phyloP scores from a whole-genome alignment of 2,329 filamentous ascomycete genomes.

The Paraphoma sp. region DNA sequence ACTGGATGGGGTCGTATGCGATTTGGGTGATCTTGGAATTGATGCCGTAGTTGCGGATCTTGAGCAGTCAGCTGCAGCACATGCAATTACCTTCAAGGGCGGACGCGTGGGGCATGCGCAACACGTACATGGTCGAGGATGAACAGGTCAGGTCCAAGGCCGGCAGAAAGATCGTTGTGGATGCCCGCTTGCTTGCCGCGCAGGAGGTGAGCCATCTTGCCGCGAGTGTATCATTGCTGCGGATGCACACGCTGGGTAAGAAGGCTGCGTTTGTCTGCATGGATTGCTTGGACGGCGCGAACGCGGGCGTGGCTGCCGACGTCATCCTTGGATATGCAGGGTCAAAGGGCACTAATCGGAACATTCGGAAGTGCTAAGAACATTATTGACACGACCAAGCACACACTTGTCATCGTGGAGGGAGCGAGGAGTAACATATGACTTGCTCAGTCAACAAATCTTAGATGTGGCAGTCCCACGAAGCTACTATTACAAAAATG shows the following conservation, averaged over 20 bases:
- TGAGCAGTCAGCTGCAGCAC: constrained; percentile 22
- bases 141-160: constrained; percentile 79
- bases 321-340: constrained; percentile 21
- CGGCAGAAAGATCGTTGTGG: constrained; percentile 85
- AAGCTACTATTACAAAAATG: constrained; percentile 4
- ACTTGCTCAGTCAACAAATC: too few species aligned
- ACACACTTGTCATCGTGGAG: neutral
- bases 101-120: constrained; percentile 18
- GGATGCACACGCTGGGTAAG: constrained; percentile 8
- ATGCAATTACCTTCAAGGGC: constrained; percentile 2
- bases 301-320: constrained; percentile 15
- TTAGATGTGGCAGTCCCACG: neutral
- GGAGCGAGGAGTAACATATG: neutral
- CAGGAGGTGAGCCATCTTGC: constrained; percentile 81
- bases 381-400: neutral
- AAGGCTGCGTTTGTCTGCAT: constrained; percentile 19
- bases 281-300: constrained; percentile 11
- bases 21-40: constrained; percentile 72
- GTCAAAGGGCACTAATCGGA: constrained; percentile 21
- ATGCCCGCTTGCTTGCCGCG: constrained; percentile 93
- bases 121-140: constrained; percentile 75
- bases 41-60: constrained; percentile 62
- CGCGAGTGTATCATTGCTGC: constrained; percentile 37
- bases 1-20: constrained; percentile 93
- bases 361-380: neutral